Conservation (phyloP, 768 basidiomycete genomes). For the Kwoniella newhampshirensis region DNA sequence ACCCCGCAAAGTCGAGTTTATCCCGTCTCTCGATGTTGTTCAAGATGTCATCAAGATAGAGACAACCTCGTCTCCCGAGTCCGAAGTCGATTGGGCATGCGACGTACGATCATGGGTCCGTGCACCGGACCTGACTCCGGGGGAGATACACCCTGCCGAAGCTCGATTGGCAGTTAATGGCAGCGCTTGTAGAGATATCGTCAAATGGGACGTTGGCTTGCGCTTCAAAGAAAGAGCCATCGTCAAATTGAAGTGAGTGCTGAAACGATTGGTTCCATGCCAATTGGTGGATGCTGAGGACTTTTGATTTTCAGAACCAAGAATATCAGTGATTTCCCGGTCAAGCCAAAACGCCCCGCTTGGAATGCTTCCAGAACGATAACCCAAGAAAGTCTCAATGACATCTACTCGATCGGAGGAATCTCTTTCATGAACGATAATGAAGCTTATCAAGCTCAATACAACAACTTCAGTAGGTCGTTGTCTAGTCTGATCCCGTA, state of each 20-base stretch:
- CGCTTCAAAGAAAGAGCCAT: constrained; percentile 37
- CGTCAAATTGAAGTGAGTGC: constrained; percentile 29
- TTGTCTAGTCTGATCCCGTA: not conserved
- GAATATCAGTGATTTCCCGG: constrained; percentile 15
- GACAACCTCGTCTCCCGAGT: no score
- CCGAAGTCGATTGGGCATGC: constrained; percentile 18
- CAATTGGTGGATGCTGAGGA: not conserved
- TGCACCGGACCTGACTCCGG: constrained; percentile 29
- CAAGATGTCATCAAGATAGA: no score
- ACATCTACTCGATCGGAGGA: constrained; percentile 14
- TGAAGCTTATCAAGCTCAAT: constrained; percentile 4
- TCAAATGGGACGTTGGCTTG: constrained; percentile 32
- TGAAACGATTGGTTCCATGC: not conserved
- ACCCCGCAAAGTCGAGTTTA: no score
- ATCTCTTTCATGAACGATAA: constrained; percentile 1
- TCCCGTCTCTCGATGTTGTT: no score
- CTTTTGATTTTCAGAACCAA: constrained; percentile 3
- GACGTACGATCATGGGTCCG: constrained; percentile 31
- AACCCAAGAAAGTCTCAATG: constrained; percentile 10
- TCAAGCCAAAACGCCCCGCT: constrained; percentile 8
- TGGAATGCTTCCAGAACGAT: constrained; percentile 1
- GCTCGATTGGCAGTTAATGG: constrained; percentile 30
- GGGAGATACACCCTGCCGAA: constrained; percentile 18
- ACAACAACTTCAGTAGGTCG: constrained; percentile 23
- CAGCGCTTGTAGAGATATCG: constrained; percentile 25